phyloP scores from a whole-genome alignment of 768 basidiomycete species.

The Termitomyces sp. region DNA sequence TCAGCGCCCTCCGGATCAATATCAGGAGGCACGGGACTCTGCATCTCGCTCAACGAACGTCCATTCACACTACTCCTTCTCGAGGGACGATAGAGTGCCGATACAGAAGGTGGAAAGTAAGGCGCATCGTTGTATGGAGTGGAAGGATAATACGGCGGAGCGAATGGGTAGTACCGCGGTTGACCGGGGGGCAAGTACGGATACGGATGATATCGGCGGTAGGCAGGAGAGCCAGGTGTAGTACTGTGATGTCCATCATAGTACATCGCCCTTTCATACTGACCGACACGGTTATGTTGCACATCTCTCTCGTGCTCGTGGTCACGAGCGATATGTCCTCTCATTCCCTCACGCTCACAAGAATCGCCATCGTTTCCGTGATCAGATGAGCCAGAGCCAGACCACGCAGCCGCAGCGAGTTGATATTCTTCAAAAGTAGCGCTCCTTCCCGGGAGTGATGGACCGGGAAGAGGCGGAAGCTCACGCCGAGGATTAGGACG shows the following conservation, averaged over 20 bases:
- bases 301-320: neutral
- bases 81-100: neutral
- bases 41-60: neutral
- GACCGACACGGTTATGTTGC: neutral
- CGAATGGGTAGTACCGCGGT: neutral
- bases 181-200: neutral
- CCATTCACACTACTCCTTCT: neutral
- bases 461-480: constrained; percentile 7
- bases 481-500: neutral
- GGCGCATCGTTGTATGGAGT: neutral
- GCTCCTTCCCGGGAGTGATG: neutral
- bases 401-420: constrained; percentile 8
- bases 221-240: neutral
- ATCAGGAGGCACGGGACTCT: neutral
- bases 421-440: constrained; percentile 2
- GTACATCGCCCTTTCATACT: neutral
- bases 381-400: neutral
- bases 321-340: neutral
- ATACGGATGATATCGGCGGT: neutral
- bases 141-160: neutral
- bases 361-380: neutral
- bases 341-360: neutral
- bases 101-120: neutral
- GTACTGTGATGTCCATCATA: neutral
- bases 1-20: neutral